phyloP scores from a whole-genome alignment of 2,329 filamentous ascomycete genomes.

The Monosporascus sp. region DNA sequence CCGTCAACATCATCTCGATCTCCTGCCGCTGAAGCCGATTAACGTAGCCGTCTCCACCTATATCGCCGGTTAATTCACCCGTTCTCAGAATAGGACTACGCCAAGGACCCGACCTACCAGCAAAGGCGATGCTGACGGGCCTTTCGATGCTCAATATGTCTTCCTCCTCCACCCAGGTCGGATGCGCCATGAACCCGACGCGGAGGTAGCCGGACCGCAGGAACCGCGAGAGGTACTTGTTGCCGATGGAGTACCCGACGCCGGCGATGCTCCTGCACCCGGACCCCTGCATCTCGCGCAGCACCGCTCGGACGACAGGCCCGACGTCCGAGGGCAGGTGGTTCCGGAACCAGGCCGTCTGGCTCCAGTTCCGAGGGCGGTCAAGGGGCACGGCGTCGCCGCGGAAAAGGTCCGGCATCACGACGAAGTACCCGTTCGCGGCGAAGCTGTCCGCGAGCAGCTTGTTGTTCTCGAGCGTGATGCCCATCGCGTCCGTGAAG shows the following conservation, averaged over 20 bases:
- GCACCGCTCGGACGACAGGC: conserved; percentile 27
- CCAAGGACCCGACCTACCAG: conserved; percentile 24
- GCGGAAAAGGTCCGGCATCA: conserved; percentile 58
- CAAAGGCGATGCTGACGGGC: conserved; percentile 44
- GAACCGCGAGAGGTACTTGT: conserved; percentile 35
- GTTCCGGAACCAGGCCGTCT: conserved; percentile 27
- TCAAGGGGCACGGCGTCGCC: conserved; percentile 44
- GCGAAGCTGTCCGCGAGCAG: conserved; percentile 58
- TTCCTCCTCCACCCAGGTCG: conserved; percentile 39
- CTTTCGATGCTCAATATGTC: conserved; percentile 39
- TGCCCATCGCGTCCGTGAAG: conserved; percentile 54
- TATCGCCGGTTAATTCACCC: background rate
- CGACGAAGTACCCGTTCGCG: conserved; percentile 54
- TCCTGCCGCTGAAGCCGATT: conserved; percentile 38
- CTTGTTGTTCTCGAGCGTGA: conserved; percentile 37
- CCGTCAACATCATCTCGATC: conserved; percentile 40
- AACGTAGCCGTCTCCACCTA: conserved; percentile 36
- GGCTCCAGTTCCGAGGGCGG: conserved; percentile 32
- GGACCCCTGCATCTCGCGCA: conserved; percentile 25
- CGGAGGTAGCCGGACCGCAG: conserved; percentile 37
- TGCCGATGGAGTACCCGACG: conserved; percentile 41
- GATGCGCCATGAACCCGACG: conserved; percentile 44
- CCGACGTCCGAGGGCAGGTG: conserved; percentile 28
- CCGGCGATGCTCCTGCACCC: conserved; percentile 32
- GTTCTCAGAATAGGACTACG: background rate